These are phyloP conservation scores for Monilinia vaccinii-corymbosi DNA, from an alignment of 2,329 filamentous ascomycete species.

Conservation along the genomic window DNA sequence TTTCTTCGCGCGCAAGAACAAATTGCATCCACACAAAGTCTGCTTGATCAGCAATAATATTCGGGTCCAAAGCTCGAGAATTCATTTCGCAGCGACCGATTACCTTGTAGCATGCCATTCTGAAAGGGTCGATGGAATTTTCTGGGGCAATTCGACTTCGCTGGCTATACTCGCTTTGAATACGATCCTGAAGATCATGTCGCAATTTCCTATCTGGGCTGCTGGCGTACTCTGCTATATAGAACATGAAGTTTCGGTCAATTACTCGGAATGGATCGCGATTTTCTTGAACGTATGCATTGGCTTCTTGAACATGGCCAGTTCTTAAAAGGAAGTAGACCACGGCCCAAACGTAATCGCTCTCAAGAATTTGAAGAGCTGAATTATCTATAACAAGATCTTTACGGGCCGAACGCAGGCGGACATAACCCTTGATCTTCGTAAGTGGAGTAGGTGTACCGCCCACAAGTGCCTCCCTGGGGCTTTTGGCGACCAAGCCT, in stretches of 20 bases:
- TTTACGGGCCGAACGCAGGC: constrained; percentile 68
- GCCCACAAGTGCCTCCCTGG: constrained; percentile 79
- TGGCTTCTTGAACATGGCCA: constrained; percentile 75
- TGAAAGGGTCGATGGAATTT: constrained; percentile 84
- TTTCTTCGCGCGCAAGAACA: constrained; percentile 57
- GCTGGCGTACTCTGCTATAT: constrained; percentile 77
- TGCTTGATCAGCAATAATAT: constrained; percentile 43
- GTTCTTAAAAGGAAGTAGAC: constrained; percentile 86
- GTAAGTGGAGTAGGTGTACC: constrained; percentile 80
- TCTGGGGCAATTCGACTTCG: constrained; percentile 76
- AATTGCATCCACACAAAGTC: constrained; percentile 68
- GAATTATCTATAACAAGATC: constrained; percentile 76
- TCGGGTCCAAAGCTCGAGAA: constrained; percentile 52
- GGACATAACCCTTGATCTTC: constrained; percentile 88
- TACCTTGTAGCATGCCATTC: constrained; percentile 96
- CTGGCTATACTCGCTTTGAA: constrained; percentile 83
- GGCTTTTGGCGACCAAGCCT: constrained; percentile 68
- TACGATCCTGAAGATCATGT: constrained; percentile 73
- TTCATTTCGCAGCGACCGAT: constrained; percentile 69
- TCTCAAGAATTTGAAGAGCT: constrained; percentile 68
- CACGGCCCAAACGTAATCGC: constrained; percentile 87
- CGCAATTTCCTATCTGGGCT: constrained; percentile 69
- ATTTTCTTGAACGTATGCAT: constrained; percentile 75
- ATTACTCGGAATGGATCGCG: constrained; percentile 76
- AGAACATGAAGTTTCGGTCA: constrained; percentile 81